phyloP scores from a whole-genome alignment of 441 rosid species.

The Populus hybrid region DNA sequence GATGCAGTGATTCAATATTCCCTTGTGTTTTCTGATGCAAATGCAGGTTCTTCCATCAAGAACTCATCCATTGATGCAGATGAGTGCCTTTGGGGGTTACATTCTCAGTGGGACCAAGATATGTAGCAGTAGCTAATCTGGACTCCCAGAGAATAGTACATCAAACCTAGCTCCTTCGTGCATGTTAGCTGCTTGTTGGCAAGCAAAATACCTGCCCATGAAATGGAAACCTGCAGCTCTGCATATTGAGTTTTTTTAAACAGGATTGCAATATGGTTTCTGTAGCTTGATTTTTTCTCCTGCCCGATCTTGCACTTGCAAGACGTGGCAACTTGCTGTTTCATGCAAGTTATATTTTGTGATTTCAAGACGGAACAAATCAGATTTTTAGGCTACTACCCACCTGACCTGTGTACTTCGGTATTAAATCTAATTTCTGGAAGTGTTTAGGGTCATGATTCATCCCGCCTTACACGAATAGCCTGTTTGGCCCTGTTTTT shows the following conservation, averaged over 20 bases:
- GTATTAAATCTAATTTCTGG: neutral
- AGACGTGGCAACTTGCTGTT: neutral
- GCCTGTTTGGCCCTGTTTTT: neutral
- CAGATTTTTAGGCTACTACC: neutral
- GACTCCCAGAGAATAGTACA: neutral
- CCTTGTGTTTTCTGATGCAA: neutral
- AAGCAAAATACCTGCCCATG: neutral
- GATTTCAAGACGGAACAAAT: neutral
- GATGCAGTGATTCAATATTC: neutral
- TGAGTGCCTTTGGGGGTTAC: slow-evolving; percentile 85
- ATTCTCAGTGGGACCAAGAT: slow-evolving; percentile 74
- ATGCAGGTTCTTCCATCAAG: slow-evolving; percentile 86
- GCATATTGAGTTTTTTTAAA: neutral
- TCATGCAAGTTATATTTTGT: neutral
- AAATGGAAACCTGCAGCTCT: neutral
- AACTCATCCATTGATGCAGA: slow-evolving; percentile 93
- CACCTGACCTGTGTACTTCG: neutral
- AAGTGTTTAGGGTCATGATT: neutral
- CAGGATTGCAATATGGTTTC: neutral
- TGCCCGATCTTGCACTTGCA: neutral
- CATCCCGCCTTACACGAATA: neutral
- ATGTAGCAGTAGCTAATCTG: slow-evolving; percentile 24
- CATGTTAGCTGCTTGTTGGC: neutral
- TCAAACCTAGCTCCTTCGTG: neutral
- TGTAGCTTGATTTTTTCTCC: neutral